phyloP scores from a whole-genome alignment of 2,329 filamentous ascomycete species.

The Stachybotrys echinatus region DNA sequence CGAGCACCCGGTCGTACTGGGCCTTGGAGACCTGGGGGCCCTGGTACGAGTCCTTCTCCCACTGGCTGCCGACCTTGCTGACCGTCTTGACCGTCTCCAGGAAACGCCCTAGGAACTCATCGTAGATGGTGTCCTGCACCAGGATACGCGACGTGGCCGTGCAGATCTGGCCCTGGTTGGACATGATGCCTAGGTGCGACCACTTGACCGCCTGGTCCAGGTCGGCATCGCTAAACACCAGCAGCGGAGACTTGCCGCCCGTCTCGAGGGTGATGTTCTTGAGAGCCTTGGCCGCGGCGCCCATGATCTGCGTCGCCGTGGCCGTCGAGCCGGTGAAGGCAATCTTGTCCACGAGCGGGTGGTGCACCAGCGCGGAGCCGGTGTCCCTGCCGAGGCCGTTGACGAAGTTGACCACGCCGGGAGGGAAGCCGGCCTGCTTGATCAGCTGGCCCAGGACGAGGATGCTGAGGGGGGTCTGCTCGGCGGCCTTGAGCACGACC shows the following conservation, averaged over 20 bases:
- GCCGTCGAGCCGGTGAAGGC: constrained; percentile 72
- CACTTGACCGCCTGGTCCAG: constrained; percentile 69
- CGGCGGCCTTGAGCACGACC: constrained; percentile 66
- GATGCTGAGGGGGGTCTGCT: constrained; percentile 69
- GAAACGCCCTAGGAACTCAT: constrained; percentile 74
- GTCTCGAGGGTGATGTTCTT: constrained; percentile 75
- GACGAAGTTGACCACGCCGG: constrained; percentile 68
- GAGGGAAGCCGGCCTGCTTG: constrained; percentile 70
- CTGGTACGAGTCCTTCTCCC: constrained; percentile 29
- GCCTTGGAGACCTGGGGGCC: constrained; percentile 49
- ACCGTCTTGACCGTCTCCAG: constrained; percentile 60
- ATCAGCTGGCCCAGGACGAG: constrained; percentile 58
- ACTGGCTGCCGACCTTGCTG: constrained; percentile 27
- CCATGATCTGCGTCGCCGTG: constrained; percentile 69
- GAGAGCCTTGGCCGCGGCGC: constrained; percentile 68
- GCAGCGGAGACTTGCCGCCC: constrained; percentile 73
- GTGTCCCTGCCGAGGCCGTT: constrained; percentile 72
- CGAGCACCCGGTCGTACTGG: constrained; percentile 61
- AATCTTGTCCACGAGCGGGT: constrained; percentile 67
- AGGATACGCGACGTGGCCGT: constrained; percentile 76
- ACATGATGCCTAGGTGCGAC: constrained; percentile 65
- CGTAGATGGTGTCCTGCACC: constrained; percentile 78
- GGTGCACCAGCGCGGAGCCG: constrained; percentile 53
- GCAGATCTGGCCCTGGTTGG: constrained; percentile 57
- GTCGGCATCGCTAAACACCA: constrained; percentile 69